These are phyloP conservation scores for Cardamine chenopodiifolia DNA, from an alignment of 345 rosid species.

Conservation along the genomic window DNA sequence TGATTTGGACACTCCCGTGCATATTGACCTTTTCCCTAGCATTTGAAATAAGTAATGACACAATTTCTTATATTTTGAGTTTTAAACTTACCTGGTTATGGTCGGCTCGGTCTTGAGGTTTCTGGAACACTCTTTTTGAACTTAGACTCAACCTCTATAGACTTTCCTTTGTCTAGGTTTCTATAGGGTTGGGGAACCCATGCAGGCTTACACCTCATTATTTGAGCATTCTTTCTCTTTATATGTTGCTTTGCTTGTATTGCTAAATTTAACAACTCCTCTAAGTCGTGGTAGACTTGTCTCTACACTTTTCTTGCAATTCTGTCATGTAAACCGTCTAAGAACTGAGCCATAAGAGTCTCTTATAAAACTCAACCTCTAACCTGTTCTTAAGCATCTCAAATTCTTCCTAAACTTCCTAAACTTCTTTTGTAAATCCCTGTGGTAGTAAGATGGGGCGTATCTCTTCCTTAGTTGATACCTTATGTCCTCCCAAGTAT, in stretches of 20 bases:
- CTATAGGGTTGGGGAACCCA: too few relatives aligned
- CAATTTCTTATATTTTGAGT: too few relatives aligned
- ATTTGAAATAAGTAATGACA: too few relatives aligned
- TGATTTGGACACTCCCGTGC: too few relatives aligned
- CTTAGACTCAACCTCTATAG: too few relatives aligned
- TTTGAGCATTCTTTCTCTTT: neutral
- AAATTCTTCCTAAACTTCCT: neutral
- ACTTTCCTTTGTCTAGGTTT: too few relatives aligned
- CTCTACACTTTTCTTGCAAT: neutral
- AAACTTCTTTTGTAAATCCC: neutral
- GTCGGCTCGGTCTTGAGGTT: too few relatives aligned
- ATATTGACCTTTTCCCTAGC: too few relatives aligned
- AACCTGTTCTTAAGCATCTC: neutral
- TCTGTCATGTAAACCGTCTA: neutral
- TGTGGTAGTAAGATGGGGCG: neutral
- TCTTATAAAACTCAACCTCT: neutral
- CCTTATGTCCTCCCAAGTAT: neutral
- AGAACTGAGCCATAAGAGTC: neutral
- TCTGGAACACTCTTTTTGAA: too few relatives aligned
- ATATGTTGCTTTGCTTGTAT: neutral
- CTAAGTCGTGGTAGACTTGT: neutral
- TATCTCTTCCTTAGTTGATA: neutral
- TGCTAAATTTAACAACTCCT: neutral
- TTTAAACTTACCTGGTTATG: too few relatives aligned
- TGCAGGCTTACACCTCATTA: too few relatives aligned